Conservation (phyloP, 305 asterid species). For the Galium porrigens region DNA sequence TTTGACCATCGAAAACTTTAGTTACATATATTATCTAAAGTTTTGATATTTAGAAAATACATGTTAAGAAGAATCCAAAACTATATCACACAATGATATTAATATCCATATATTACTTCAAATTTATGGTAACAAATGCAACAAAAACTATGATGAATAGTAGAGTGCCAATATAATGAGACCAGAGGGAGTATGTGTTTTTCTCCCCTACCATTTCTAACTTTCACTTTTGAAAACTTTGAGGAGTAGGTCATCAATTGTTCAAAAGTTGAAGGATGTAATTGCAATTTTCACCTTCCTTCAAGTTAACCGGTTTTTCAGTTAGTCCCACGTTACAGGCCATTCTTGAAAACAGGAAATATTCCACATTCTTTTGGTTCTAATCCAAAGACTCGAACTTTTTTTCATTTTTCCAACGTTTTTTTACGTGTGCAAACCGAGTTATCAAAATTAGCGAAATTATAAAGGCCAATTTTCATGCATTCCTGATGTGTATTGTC, state of each 20-base stretch:
- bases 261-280: background rate
- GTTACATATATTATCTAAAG: too few species aligned
- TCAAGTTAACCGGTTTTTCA: background rate
- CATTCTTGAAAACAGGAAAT: constrained; percentile 4
- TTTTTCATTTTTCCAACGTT: background rate
- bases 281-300: background rate
- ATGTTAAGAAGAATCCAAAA: too few species aligned
- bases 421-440: constrained; percentile 16
- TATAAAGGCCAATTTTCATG: constrained; percentile 15
- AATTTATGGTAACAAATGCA: too few species aligned
- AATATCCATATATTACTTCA: too few species aligned
- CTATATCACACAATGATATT: too few species aligned
- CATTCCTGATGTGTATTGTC: constrained; percentile 6
- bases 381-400: background rate
- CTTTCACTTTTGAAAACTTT: too few species aligned
- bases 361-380: constrained; percentile 2
- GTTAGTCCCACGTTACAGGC: constrained; percentile 4
- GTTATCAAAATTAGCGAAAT: constrained; percentile 3
- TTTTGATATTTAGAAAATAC: too few species aligned
- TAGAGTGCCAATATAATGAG: too few species aligned
- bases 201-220: too few species aligned
- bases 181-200: too few species aligned
- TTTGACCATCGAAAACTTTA: too few species aligned
- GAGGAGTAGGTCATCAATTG: background rate
- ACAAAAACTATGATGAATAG: too few species aligned